Conservation (phyloP, 345 rosid species). For the Eucalyptus lansdowneana region DNA sequence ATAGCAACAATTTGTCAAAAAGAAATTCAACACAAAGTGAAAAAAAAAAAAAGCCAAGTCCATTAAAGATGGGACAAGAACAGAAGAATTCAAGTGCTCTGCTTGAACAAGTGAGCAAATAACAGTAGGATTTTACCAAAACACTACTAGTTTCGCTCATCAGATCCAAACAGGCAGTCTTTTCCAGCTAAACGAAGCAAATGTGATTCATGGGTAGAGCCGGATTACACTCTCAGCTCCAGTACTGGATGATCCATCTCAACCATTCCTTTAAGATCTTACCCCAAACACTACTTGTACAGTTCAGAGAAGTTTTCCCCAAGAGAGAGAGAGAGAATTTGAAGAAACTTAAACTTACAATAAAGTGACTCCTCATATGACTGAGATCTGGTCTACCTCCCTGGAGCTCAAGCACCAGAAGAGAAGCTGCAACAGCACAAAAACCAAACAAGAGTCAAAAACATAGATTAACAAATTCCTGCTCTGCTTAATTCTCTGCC, state of each 20-base stretch:
- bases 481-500: neutral
- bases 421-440: neutral
- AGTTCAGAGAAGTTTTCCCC: neutral
- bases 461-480: neutral
- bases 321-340: neutral
- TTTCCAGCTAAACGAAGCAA: neutral
- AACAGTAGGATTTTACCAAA: neutral
- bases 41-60: neutral
- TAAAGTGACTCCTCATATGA: conserved; percentile 82
- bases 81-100: neutral
- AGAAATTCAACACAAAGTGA: neutral
- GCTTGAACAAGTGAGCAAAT: neutral
- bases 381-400: conserved; percentile 37
- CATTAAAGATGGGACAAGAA: neutral
- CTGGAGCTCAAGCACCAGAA: conserved; percentile 6
- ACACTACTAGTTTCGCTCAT: neutral
- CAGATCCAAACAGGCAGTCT: neutral
- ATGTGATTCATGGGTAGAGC: neutral
- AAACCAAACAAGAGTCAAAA: neutral
- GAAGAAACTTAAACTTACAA: conserved; percentile 31
- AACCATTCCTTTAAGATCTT: neutral
- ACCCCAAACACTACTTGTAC: neutral
- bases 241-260: neutral
- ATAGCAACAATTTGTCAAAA: conserved; percentile 13
- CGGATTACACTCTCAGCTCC: neutral